Evolutionary conservation across 2,329 filamentous ascomycete species (phyloP).

Genomic region (Fusarium mexicanum): DNA sequence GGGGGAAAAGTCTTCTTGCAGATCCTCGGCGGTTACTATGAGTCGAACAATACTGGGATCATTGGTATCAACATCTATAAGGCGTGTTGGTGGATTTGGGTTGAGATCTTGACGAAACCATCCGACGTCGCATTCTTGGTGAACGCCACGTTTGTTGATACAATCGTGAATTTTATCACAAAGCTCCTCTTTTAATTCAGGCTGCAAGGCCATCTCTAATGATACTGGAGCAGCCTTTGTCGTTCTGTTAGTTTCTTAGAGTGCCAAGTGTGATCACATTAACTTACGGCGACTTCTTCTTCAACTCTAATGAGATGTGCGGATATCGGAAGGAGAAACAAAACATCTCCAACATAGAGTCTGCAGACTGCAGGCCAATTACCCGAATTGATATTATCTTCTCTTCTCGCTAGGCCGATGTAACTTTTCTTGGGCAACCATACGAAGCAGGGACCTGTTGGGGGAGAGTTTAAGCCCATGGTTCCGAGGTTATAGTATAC

Average conservation of each 20-base stretch:
- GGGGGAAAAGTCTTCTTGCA: not conserved
- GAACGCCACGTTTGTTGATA: not conserved
- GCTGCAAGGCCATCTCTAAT: not conserved
- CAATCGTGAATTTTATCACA: not conserved
- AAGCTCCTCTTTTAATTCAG: not conserved
- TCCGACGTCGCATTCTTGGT: not conserved
- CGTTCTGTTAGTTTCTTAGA: not conserved
- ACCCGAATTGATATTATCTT: not conserved
- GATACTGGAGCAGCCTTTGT: not conserved
- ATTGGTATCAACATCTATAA: not conserved
- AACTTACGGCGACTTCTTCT: not conserved
- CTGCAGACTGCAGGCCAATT: not conserved
- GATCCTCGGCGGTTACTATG: not conserved
- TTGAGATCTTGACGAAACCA: slow-evolving; percentile 1
- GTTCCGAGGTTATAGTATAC: not conserved
- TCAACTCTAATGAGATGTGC: not conserved
- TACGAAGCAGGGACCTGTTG: not conserved
- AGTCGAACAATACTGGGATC: not conserved
- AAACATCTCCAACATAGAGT: not conserved
- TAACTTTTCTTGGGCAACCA: not conserved
- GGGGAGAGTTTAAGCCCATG: not conserved
- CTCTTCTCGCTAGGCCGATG: not conserved
- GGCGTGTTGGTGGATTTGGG: not conserved
- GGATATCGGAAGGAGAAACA: not conserved
- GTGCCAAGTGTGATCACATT: too few relatives aligned